Conservation (phyloP, 2,329 filamentous ascomycete genomes). For the Alternaria hordeiaustralica region DNA sequence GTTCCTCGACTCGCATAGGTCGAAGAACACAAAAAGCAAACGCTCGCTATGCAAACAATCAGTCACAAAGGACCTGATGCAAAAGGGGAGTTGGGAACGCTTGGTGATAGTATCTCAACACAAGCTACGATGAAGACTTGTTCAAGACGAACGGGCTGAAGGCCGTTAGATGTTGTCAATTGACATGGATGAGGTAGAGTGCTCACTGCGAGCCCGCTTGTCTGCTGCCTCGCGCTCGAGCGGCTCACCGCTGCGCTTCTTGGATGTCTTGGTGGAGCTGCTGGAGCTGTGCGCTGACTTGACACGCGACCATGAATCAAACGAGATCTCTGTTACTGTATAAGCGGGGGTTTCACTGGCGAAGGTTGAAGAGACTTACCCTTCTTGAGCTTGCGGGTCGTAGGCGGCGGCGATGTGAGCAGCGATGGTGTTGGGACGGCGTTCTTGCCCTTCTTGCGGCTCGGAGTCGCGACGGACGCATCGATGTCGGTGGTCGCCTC, state of each 20-base stretch:
- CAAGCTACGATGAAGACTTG: background rate
- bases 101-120: background rate
- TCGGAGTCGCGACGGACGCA: conserved; percentile 38
- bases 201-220: conserved; percentile 44
- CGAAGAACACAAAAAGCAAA: conserved; percentile 12
- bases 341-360: conserved; percentile 14
- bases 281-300: conserved; percentile 57
- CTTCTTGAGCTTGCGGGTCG: conserved; percentile 66
- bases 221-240: conserved; percentile 34
- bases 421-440: conserved; percentile 59
- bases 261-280: conserved; percentile 46
- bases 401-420: conserved; percentile 60
- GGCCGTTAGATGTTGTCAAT: conserved; percentile 35
- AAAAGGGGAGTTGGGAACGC: background rate
- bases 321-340: conserved; percentile 47
- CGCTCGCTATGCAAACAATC: conserved; percentile 25
- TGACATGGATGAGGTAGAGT: conserved; percentile 33
- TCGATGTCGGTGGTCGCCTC: conserved; percentile 64
- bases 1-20: background rate
- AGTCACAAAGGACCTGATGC: conserved; percentile 1
- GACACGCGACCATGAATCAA: conserved; percentile 72
- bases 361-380: conserved; percentile 48
- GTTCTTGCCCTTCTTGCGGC: conserved; percentile 49
- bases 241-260: conserved; percentile 43
- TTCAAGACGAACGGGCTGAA: conserved; percentile 24